These are phyloP conservation scores for Aspergillus niger DNA, from an alignment of 2,329 filamentous ascomycete genomes.

Conservation along the genomic window DNA sequence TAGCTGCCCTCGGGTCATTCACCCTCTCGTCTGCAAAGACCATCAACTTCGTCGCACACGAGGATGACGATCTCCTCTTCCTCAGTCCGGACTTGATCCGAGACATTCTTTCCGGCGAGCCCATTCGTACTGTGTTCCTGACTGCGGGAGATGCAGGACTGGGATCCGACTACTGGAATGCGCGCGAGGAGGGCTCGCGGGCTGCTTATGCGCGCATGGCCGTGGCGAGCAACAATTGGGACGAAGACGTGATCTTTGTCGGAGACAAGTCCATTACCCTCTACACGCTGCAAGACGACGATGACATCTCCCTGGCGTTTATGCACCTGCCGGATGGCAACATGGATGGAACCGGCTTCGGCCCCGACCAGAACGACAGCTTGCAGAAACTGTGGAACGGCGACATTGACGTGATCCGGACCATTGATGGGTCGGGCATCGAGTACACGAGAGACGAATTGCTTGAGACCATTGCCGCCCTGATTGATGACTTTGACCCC, in stretches of 20 bases:
- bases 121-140: constrained; percentile 21
- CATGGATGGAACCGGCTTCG: constrained; percentile 16
- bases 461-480: constrained; percentile 3
- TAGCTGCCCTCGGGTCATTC: constrained; percentile 2
- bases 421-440: constrained; percentile 8
- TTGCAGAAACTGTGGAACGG: constrained; percentile 21
- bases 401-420: constrained; percentile 8
- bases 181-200: constrained; percentile 15
- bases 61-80: constrained; percentile 26
- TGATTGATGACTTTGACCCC: constrained; percentile 11
- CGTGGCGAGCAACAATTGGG: constrained; percentile 16
- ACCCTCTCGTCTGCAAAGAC: constrained; percentile 8
- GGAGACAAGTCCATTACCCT: constrained; percentile 10
- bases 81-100: constrained; percentile 18
- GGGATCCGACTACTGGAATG: constrained; percentile 16
- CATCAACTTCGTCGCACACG: constrained; percentile 24
- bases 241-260: constrained; percentile 14
- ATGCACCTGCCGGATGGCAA: constrained; percentile 21
- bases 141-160: constrained; percentile 23
- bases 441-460: constrained; percentile 16
- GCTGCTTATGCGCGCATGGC: constrained; percentile 20
- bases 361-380: constrained; percentile 8
- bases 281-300: constrained; percentile 11
- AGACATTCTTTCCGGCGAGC: constrained; percentile 14
- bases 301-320: constrained; percentile 17